Percentiles rank a stretch among this genome's conserved stretches.
Conservation (phyloP, 108 stramenopile species). For the Nannochloropsis oceanica region DNA sequence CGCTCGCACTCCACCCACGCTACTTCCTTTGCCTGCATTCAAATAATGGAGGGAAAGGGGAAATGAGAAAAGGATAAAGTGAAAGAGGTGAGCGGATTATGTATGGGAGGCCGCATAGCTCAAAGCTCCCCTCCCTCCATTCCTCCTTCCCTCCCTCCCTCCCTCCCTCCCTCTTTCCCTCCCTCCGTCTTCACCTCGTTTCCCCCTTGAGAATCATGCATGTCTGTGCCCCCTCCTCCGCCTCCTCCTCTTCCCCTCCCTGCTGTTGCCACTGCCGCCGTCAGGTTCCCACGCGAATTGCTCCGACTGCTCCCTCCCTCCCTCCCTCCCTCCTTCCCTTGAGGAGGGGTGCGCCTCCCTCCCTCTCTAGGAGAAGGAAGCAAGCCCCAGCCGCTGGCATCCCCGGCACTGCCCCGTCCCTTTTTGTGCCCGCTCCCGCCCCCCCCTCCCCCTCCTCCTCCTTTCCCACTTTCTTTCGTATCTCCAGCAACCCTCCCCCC, state of each 20-base stretch:
- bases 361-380: too few relatives aligned
- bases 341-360: neutral
- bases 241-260: too few relatives aligned
- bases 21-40: too few relatives aligned
- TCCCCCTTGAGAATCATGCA: too few relatives aligned
- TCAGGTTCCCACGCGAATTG: neutral
- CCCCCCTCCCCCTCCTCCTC: too few relatives aligned
- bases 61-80: constrained; percentile 58
- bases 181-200: neutral
- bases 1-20: constrained; percentile 35
- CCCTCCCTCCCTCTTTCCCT: neutral
- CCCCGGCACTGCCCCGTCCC: too few relatives aligned
- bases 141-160: neutral
- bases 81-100: constrained; percentile 55
- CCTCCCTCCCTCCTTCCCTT: neutral
- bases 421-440: too few relatives aligned
- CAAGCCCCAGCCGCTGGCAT: too few relatives aligned
- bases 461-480: too few relatives aligned
- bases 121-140: too few relatives aligned
- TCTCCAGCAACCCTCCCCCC: too few relatives aligned
- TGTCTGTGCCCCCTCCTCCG: neutral
- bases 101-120: too few relatives aligned
- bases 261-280: neutral
- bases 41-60: constrained; percentile 30
- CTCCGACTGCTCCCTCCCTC: neutral